Conservation (phyloP, 305 asterid genomes). For the Fraxinus nigra region DNA sequence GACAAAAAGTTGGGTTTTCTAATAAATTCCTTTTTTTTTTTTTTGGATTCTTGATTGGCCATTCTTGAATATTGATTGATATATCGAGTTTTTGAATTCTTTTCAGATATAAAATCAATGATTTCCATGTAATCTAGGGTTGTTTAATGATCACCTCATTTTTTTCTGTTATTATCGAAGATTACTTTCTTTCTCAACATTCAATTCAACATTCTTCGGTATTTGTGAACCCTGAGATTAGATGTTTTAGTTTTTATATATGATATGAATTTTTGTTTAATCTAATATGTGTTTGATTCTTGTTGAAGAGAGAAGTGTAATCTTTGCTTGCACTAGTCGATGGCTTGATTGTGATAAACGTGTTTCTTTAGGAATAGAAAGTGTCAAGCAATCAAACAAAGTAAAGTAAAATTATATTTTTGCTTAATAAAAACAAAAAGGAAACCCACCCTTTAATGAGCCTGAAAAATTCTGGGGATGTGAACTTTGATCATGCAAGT, state of each 20-base stretch:
- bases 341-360: conserved; percentile 28
- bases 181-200: neutral
- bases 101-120: neutral
- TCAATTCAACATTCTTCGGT: neutral
- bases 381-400: conserved; percentile 35
- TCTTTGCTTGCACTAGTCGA: conserved; percentile 33
- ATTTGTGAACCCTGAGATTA: neutral
- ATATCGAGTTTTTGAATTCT: neutral
- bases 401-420: conserved; percentile 14
- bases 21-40: neutral
- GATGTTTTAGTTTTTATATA: neutral
- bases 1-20: neutral
- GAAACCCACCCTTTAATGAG: neutral
- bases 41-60: neutral
- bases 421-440: neutral
- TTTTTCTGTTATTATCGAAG: neutral
- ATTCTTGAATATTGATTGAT: neutral
- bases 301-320: conserved; percentile 20
- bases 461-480: conserved; percentile 6
- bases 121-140: neutral
- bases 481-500: neutral
- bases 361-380: conserved; percentile 22
- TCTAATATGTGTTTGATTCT: conserved; percentile 24
- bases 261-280: neutral
- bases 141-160: neutral